These are phyloP conservation scores for Leucoagaricus sp. DNA, from an alignment of 1,284 basidiomycete species.

Conservation along the genomic window DNA sequence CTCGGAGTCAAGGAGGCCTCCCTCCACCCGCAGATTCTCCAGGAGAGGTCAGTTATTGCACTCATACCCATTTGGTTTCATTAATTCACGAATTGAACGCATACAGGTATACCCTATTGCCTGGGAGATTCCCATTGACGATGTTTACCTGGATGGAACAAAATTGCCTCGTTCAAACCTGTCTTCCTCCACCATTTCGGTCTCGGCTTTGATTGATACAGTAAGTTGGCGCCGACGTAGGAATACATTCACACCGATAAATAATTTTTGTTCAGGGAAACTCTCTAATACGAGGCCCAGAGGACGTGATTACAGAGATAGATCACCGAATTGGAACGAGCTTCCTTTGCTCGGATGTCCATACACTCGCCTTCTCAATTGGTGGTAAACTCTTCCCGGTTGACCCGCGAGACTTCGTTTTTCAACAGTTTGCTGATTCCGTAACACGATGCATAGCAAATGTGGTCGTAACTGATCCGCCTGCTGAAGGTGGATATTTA, in stretches of 20 bases:
- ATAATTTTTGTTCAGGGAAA: constrained; percentile 41
- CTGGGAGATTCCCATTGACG: constrained; percentile 61
- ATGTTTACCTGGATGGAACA: constrained; percentile 55
- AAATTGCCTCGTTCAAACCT: constrained; percentile 45
- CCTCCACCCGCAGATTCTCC: constrained; percentile 43
- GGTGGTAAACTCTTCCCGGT: constrained; percentile 62
- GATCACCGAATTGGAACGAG: constrained; percentile 31
- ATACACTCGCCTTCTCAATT: constrained; percentile 60
- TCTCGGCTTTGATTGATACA: constrained; percentile 57
- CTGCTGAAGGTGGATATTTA: constrained; percentile 40
- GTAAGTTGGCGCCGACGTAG: constrained; percentile 30
- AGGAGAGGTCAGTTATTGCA: constrained; percentile 44
- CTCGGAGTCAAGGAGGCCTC: constrained; percentile 42
- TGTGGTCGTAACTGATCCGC: constrained; percentile 52
- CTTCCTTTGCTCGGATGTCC: constrained; percentile 44
- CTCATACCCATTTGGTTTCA: neutral
- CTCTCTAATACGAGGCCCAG: constrained; percentile 56
- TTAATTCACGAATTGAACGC: neutral
- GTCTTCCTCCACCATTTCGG: constrained; percentile 33
- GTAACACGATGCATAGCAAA: constrained; percentile 48
- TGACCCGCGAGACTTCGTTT: constrained; percentile 65
- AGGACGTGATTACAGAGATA: constrained; percentile 49
- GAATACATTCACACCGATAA: neutral
- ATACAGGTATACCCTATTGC: constrained; percentile 41
- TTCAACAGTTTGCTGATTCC: constrained; percentile 38